Conservation (phyloP, 768 basidiomycete genomes). For the Krasilnikovozyma curviuscula region DNA sequence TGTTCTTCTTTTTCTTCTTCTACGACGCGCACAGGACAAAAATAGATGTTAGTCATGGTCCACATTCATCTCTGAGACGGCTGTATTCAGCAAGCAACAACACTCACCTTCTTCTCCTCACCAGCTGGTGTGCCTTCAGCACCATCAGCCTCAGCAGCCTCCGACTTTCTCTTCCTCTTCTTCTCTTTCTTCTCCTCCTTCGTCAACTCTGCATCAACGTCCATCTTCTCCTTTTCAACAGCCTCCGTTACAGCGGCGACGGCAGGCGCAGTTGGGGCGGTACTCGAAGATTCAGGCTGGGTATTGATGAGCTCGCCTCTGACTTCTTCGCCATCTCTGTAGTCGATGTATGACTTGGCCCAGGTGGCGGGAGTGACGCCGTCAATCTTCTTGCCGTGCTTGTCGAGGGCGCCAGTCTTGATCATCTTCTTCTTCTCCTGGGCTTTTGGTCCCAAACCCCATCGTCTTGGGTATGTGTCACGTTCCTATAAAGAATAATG, state of each 20-base stretch:
- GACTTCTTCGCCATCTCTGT: conserved; percentile 43
- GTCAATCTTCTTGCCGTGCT: conserved; percentile 74
- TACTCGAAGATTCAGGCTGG: conserved; percentile 13
- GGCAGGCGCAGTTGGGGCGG: conserved; percentile 17
- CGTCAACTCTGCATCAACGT: background rate
- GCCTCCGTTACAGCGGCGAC: conserved; percentile 24
- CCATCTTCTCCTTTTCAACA: conserved; percentile 19
- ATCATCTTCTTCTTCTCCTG: conserved; percentile 95
- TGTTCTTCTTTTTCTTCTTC: conserved; percentile 27
- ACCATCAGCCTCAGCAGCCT: conserved; percentile 10
- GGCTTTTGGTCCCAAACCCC: conserved; percentile 96
- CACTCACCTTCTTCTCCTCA: conserved; percentile 10
- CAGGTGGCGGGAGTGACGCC: conserved; percentile 77
- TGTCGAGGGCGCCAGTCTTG: conserved; percentile 92
- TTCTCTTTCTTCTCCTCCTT: conserved; percentile 32
- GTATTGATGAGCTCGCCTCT: conserved; percentile 11
- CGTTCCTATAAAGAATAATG: conserved; percentile 27
- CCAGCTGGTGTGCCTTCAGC: background rate
- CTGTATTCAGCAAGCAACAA: background rate
- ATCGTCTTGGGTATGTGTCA: conserved; percentile 90
- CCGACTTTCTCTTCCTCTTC: conserved; percentile 50
- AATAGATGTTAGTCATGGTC: too few relatives aligned
- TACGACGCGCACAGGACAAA: too few relatives aligned
- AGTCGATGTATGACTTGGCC: conserved; percentile 86
- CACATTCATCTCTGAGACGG: conserved; percentile 13